These are phyloP conservation scores for Beauveria medogensis DNA, from an alignment of 2,329 filamentous ascomycete genomes.

Conservation along the genomic window DNA sequence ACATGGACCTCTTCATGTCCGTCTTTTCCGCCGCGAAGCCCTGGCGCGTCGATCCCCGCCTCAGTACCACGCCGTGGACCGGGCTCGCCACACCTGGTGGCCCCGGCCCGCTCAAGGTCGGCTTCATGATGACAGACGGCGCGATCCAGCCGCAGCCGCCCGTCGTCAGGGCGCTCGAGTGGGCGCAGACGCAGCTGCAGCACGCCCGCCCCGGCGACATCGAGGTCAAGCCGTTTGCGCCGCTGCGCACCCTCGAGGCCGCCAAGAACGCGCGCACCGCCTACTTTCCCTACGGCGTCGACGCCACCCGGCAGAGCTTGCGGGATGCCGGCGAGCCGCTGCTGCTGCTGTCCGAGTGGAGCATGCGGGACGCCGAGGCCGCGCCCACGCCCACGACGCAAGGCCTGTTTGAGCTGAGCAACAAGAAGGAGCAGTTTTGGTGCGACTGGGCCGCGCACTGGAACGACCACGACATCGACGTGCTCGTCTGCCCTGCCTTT, in stretches of 20 bases:
- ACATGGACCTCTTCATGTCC: slow-evolving; percentile 27
- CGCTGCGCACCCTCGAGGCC: slow-evolving; percentile 22
- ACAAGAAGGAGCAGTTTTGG: slow-evolving; percentile 24
- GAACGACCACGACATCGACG: slow-evolving; percentile 28
- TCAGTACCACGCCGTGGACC: slow-evolving; percentile 26
- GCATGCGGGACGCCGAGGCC: slow-evolving; percentile 22
- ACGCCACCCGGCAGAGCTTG: slow-evolving; percentile 24
- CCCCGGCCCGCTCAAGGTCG: slow-evolving; percentile 27
- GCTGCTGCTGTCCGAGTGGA: slow-evolving; percentile 35
- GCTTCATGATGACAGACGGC: slow-evolving; percentile 33
- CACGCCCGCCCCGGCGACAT: slow-evolving; percentile 13
- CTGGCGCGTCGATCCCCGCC: slow-evolving; percentile 21
- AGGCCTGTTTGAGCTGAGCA: slow-evolving; percentile 20
- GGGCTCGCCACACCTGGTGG: slow-evolving; percentile 15
- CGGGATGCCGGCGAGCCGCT: slow-evolving; percentile 33
- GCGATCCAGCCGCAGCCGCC: slow-evolving; percentile 30
- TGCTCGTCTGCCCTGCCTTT: slow-evolving; percentile 28
- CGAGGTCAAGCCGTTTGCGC: slow-evolving; percentile 27
- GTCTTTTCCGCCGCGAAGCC: slow-evolving; percentile 19
- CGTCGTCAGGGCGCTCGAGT: slow-evolving; percentile 25
- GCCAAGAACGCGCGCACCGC: slow-evolving; percentile 26
- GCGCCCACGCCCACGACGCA: slow-evolving; percentile 16
- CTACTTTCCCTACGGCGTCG: slow-evolving; percentile 40
- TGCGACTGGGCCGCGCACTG: slow-evolving; percentile 26
- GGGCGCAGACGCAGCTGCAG: slow-evolving; percentile 21